Base-by-base conservation (phyloP, 305 asterid genomes). In the Fraxinus dipetala region DNA sequence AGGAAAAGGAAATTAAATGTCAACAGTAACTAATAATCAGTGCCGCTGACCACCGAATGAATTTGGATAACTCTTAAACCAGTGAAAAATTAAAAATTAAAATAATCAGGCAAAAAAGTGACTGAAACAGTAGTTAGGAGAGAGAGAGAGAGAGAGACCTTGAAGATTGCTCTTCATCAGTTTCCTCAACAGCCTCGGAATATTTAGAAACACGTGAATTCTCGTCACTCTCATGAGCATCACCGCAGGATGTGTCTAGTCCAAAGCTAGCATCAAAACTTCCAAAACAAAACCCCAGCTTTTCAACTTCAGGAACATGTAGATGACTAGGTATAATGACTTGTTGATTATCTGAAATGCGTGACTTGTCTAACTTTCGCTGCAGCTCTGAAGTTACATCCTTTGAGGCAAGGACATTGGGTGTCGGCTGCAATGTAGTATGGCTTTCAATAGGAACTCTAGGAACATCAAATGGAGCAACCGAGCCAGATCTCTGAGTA, bases 271-370 rank as follows among this genome's bases (percentile, higher is more conserved):
- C 87, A 85, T 91, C 98, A 84, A 95, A 95, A 87, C 97, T 95
- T 87, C 98, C 98, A 90, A 95, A 95, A 87, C 94, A 85, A 83
- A 95, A 95, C 83, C 98, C 97, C 78, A 95, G 98, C 81, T 94
- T 94, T 78, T 91, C 93, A 85, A 90, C 89, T 83, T 91, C 95
- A 77, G 97, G 97, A 56, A 92, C 97, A 84, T 95, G 99, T 56
- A 94, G 92, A 81, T 95, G 97, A 84, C 86, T 87, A 22, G 98
- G 99, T 22, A 95, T 91, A 84, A 92, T 90, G 80, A 95, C 99
- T 87, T 91, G 94, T 80, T 91, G 90, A 48, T 86, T 88, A 74
- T 85, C 92, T 74, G 98, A 91, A 80, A 95, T 83, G 84, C 85
- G 93, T 0, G 87, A 78, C 54, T 88, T 90, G 82, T 90, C 92